These are phyloP conservation scores for Lachancea waltii DNA, from an alignment of 805 yeast genomes.

Conservation along the genomic window DNA sequence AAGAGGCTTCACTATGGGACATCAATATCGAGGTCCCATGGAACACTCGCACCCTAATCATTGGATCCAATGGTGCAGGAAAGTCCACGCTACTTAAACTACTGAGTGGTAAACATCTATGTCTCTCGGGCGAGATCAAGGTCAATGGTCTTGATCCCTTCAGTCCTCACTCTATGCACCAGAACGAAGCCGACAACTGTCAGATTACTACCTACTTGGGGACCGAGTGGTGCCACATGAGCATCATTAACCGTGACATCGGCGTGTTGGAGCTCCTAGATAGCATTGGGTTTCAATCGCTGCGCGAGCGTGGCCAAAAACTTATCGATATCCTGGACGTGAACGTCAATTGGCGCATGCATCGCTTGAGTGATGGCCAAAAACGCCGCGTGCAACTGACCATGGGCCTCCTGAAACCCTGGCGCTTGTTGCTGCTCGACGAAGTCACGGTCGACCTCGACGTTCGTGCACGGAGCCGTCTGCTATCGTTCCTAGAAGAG, in stretches of 20 bases:
- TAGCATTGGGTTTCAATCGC: conserved; percentile 77
- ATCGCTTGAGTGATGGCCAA: conserved; percentile 88
- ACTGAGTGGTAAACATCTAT: conserved; percentile 85
- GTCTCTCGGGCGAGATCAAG: conserved; percentile 59
- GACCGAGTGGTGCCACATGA: conserved; percentile 95
- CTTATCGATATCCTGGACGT: conserved; percentile 76
- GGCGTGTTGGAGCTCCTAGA: conserved; percentile 74
- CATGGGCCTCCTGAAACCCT: conserved; percentile 89
- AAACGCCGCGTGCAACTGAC: conserved; percentile 88
- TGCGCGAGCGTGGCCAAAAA: conserved; percentile 66
- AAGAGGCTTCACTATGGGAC: conserved; percentile 60
- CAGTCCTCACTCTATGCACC: conserved; percentile 38
- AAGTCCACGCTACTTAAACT: conserved; percentile 82
- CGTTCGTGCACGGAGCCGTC: conserved; percentile 75
- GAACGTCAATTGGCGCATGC: conserved; percentile 89
- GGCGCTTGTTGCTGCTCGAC: conserved; percentile 81
- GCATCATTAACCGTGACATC: conserved; percentile 83
- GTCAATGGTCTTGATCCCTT: conserved; percentile 91
- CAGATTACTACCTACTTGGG: conserved; percentile 75
- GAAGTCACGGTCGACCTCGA: conserved; percentile 97
- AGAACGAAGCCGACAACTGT: conserved; percentile 36
- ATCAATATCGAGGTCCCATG: conserved; percentile 57
- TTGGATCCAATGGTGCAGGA: conserved; percentile 98
- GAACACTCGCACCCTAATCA: conserved; percentile 67
- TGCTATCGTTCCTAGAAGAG: conserved; percentile 60